Evolutionary conservation across 2,329 filamentous ascomycete species (phyloP), one percentile per base, ranked within the genome.

Genomic region (Epichloe glyceriae): DNA sequence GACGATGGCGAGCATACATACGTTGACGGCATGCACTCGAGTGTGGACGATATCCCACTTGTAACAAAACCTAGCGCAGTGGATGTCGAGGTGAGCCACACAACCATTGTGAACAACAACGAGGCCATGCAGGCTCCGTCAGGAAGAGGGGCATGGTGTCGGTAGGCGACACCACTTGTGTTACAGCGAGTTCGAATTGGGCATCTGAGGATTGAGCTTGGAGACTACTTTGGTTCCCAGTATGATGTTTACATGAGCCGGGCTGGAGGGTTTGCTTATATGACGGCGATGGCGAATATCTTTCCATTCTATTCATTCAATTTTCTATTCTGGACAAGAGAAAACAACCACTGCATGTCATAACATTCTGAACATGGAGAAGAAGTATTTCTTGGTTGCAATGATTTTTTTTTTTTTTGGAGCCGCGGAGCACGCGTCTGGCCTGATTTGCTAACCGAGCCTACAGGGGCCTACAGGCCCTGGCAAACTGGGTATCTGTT

Each of bases 1-100:
- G 56, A 55, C 10, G 59, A 61, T 40, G 43, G 47, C 12, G 59
- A 60, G 45, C 38, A 54, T 22, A 43, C 35, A 8, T 60, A 55
- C 14, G 57, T 50, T 11, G 51, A 50, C 12, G 50, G 52, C 10
- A 52, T 58, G 52, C 58, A 53, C 4, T 54, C 55, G 2, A 60
- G 59, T 22, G 55, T 61, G 11, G 59, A 61, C 47, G 58, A 61
- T 15, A 61, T 61, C 6, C 58, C 58, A 8, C 58, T 61, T 6
- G 56, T 61, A 10, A 35, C 17, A 11, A 42, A 49, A 37, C n/a
- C 39, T 3, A 12, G 19, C 14, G 2, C 6, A n/a, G 39, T n/a
- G 33, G 38, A 49, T 30, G 39, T 49, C 17, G 47, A 49, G 30
- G 22, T 26, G 12, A n/a, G 40, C 12, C 26, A 44, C 39, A 39